Evolutionary conservation across 257 asterid genomes (phyloP).

Genomic region (Dorcoceras hygrometricum): DNA sequence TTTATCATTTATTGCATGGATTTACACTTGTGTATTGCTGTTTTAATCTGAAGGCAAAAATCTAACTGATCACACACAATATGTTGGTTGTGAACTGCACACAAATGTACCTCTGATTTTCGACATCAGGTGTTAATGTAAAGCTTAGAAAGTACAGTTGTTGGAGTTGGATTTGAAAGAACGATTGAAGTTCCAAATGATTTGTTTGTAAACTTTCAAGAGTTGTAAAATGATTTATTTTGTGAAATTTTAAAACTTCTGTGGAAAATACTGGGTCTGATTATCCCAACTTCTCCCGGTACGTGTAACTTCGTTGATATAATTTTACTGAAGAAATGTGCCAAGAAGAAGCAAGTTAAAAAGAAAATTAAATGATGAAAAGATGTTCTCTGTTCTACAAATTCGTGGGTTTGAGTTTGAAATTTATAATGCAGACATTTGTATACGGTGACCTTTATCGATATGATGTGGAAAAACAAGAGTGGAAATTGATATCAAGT

Average conservation of each 20-base stretch:
- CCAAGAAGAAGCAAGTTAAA: background rate
- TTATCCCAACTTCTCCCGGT: conserved; percentile 1
- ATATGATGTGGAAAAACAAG: conserved; percentile 85
- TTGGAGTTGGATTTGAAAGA: background rate
- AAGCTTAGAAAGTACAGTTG: too few species aligned
- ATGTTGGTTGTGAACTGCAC: background rate
- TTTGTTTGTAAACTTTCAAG: background rate
- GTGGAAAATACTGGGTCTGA: background rate
- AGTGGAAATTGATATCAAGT: conserved; percentile 90
- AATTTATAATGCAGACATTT: conserved; percentile 64
- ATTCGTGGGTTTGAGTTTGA: conserved; percentile 23
- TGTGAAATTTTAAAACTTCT: background rate
- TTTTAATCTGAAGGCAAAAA: background rate
- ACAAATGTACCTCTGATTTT: background rate
- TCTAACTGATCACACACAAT: background rate
- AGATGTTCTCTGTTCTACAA: conserved; percentile 1
- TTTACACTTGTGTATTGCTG: background rate
- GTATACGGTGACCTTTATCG: conserved; percentile 93
- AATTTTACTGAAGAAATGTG: conserved; percentile 8
- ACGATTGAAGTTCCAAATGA: background rate
- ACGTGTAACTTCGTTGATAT: background rate
- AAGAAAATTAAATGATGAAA: conserved; percentile 16
- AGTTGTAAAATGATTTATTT: background rate
- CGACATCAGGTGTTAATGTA: background rate
- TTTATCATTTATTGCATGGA: background rate